Percentiles rank a stretch among this genome's conserved stretches.
Conservation (phyloP, 805 yeast species). For the Metschnikowia lochheadii region DNA sequence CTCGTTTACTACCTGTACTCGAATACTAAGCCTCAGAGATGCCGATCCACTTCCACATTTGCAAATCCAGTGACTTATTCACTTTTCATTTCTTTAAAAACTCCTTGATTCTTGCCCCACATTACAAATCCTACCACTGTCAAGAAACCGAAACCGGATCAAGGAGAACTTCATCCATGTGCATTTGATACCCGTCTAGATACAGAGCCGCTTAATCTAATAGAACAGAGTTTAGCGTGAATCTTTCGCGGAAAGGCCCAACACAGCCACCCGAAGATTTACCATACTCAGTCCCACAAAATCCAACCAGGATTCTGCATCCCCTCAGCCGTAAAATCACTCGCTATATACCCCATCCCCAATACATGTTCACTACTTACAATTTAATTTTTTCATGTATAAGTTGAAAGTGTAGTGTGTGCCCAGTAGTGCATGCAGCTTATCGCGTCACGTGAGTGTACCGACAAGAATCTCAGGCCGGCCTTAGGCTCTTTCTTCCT, state of each 20-base stretch:
- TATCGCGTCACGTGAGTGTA: conserved; percentile 1
- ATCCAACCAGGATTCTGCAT: too few relatives aligned
- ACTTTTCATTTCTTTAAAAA: not conserved
- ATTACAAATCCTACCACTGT: not conserved
- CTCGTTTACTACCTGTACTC: not conserved
- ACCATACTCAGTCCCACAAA: too few relatives aligned
- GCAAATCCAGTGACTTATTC: not conserved
- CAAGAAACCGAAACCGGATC: not conserved
- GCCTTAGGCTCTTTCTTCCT: not conserved
- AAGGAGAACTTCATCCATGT: not conserved
- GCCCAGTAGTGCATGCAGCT: not conserved
- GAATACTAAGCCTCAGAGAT: not conserved
- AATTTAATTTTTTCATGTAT: too few relatives aligned
- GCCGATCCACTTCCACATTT: not conserved
- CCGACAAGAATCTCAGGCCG: not conserved
- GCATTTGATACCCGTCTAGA: not conserved
- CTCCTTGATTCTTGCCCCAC: not conserved
- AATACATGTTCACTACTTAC: not conserved
- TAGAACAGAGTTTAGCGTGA: not conserved
- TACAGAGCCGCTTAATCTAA: not conserved
- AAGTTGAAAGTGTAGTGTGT: not conserved
- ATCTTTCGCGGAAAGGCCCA: not conserved
- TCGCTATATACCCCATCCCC: not conserved
- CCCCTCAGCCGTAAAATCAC: not conserved
- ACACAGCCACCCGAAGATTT: too few relatives aligned